Evolutionary conservation across 768 basidiomycete genomes (phyloP).

Genomic region (Trametes villosa): DNA sequence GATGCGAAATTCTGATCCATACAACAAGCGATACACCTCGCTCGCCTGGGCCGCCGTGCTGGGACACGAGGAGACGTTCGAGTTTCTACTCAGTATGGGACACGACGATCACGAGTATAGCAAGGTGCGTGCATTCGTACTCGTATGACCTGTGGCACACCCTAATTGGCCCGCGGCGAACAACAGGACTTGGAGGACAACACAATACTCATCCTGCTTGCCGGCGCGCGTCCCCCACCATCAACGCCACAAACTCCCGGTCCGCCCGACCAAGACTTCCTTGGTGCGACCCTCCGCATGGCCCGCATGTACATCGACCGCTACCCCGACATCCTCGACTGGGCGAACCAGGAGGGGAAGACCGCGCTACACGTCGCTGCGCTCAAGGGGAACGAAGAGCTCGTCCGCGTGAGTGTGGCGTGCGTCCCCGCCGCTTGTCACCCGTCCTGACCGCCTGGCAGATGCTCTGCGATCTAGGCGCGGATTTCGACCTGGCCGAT

Average conservation of each 20-base stretch:
- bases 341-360: conserved; percentile 89
- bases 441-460: conserved; percentile 22
- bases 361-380: conserved; percentile 90
- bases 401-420: conserved; percentile 69
- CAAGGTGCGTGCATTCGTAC: conserved; percentile 55
- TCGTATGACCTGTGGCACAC: neutral
- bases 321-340: conserved; percentile 86
- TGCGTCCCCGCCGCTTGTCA: conserved; percentile 15
- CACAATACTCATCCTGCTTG: conserved; percentile 92
- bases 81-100: conserved; percentile 81
- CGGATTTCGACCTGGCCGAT: conserved; percentile 89
- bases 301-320: conserved; percentile 85
- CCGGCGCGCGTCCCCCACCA: conserved; percentile 67
- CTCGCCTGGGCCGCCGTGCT: conserved; percentile 90
- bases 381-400: conserved; percentile 86
- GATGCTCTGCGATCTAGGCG: conserved; percentile 92
- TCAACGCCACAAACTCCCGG: conserved; percentile 51
- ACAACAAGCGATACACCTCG: conserved; percentile 77
- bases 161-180: neutral
- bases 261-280: conserved; percentile 60
- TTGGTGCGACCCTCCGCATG: conserved; percentile 82
- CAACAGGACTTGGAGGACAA: conserved; percentile 88
- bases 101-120: conserved; percentile 95
- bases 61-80: conserved; percentile 91
- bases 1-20: conserved; percentile 88